phyloP scores from a whole-genome alignment of 441 rosid species.

The Erodium trifolium region DNA sequence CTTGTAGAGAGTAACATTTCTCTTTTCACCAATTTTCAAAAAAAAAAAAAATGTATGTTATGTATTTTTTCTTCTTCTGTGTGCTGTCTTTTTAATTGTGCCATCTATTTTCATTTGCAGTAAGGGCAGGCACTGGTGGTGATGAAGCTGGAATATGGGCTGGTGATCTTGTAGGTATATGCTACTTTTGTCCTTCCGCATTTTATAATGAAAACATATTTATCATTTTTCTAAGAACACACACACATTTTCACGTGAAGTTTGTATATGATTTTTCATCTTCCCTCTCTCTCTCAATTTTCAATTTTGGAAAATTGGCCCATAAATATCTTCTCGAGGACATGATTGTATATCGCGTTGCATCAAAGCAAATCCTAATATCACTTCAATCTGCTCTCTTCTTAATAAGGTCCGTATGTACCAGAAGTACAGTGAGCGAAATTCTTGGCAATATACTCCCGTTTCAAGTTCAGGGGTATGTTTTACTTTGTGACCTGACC shows the following conservation, averaged over 20 bases:
- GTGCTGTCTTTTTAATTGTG: conserved; percentile 3
- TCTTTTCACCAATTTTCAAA: not conserved
- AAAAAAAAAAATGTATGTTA: too few relatives aligned
- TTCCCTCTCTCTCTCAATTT: not conserved
- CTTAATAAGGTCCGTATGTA: conserved; percentile 66
- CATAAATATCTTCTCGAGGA: not conserved
- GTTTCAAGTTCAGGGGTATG: conserved; percentile 78
- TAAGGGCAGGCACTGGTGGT: conserved; percentile 97
- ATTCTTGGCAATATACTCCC: conserved; percentile 59
- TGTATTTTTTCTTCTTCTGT: not conserved
- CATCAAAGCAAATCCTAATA: conserved; percentile 19
- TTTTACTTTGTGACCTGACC: conserved; percentile 11
- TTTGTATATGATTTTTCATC: not conserved
- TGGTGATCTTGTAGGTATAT: conserved; percentile 99
- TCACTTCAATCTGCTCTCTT: conserved; percentile 21
- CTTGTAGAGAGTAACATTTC: not conserved
- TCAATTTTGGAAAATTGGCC: not conserved
- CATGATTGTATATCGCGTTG: conserved; percentile 8
- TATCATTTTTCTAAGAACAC: not conserved
- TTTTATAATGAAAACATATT: conserved; percentile 9
- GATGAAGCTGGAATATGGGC: conserved; percentile 99
- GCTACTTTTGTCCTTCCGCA: conserved; percentile 41
- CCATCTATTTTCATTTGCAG: conserved; percentile 34
- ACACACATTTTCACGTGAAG: not conserved
- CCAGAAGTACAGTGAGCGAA: conserved; percentile 73